phyloP scores from a whole-genome alignment of 345 rosid species.

The Theobroma cacao region DNA sequence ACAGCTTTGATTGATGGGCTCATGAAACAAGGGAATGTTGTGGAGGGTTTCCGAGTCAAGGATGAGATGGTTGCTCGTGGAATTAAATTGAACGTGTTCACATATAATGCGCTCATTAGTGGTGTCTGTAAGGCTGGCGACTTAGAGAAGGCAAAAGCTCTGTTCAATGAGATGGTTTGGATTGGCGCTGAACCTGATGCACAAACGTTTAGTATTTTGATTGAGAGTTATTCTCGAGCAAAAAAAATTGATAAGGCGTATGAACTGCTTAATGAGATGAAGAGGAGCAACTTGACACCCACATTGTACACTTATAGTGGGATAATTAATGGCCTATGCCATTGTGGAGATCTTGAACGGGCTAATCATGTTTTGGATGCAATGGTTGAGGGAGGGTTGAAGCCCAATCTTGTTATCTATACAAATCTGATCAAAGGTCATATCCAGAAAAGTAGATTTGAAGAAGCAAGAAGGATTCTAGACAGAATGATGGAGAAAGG shows the following conservation, averaged over 20 bases:
- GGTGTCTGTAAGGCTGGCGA: constrained; percentile 60
- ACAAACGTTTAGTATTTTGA: constrained; percentile 53
- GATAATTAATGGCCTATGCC: constrained; percentile 57
- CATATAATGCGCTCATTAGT: constrained; percentile 48
- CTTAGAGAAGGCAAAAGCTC: constrained; percentile 57
- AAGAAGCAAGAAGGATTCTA: constrained; percentile 52
- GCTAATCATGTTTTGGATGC: constrained; percentile 49
- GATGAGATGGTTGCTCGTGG: constrained; percentile 58
- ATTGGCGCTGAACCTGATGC: constrained; percentile 54
- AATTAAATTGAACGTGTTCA: constrained; percentile 30
- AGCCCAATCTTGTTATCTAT: constrained; percentile 56
- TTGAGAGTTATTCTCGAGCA: constrained; percentile 54
- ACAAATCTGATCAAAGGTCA: constrained; percentile 63
- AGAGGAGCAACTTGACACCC: constrained; percentile 47
- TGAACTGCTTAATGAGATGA: constrained; percentile 60
- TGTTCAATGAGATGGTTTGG: constrained; percentile 60
- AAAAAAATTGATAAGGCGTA: constrained; percentile 33
- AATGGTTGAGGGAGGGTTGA: constrained; percentile 55
- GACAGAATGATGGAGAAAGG: constrained; percentile 58
- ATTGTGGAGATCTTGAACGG: constrained; percentile 44
- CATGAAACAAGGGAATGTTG: constrained; percentile 47
- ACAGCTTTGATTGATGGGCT: constrained; percentile 61
- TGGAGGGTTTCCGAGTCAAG: constrained; percentile 55
- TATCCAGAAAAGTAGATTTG: constrained; percentile 45
- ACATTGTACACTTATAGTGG: constrained; percentile 41